Evolutionary conservation across 148 eudicot genomes (phyloP).

Genomic region (Chenopodium album): DNA sequence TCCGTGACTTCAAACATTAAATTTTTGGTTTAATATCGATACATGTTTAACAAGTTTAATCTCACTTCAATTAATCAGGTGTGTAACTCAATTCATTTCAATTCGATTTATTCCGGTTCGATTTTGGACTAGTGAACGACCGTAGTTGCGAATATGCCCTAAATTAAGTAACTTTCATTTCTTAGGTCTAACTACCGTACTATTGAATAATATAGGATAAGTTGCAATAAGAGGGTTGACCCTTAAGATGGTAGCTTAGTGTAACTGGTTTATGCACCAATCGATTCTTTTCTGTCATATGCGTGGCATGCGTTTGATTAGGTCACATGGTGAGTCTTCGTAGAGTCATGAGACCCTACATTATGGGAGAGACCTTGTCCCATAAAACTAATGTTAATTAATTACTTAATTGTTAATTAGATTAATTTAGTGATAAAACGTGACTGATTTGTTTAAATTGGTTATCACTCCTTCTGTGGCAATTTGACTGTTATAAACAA

Average conservation of each 20-base stretch:
- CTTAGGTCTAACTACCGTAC: not conserved
- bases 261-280: not conserved
- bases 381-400: not conserved
- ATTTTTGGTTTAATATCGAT: too few species aligned
- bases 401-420: too few species aligned
- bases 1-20: too few species aligned
- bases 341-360: not conserved
- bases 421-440: not conserved
- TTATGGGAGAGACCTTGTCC: not conserved
- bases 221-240: constrained; percentile 18
- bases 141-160: too few species aligned
- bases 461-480: not conserved
- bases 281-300: constrained; percentile 7
- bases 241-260: not conserved
- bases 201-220: not conserved
- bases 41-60: too few species aligned
- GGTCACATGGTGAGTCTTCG: constrained; percentile 19
- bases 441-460: not conserved
- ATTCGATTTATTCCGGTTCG: too few species aligned
- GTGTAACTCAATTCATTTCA: too few species aligned
- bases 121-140: too few species aligned
- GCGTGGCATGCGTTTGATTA: constrained; percentile 20
- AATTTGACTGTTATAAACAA: too few species aligned
- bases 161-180: not conserved
- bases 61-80: too few species aligned